These are phyloP conservation scores for Fusarium tuaranense DNA, from an alignment of 2,329 filamentous ascomycete species.

Conservation along the genomic window DNA sequence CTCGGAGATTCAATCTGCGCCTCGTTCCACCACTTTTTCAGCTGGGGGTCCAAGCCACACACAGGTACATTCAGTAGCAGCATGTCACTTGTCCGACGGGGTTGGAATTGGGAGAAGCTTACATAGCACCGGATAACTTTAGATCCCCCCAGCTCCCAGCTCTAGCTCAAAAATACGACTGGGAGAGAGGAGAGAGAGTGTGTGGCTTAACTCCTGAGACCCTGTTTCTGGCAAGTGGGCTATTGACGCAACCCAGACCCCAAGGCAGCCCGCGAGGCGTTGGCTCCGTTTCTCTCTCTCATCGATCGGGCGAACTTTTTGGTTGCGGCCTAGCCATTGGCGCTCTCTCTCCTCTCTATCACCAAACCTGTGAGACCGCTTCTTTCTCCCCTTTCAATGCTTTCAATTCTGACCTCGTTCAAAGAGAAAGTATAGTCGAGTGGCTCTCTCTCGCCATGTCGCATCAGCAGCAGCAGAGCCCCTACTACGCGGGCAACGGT, in stretches of 20 bases:
- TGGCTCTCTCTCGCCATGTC: conserved; percentile 22
- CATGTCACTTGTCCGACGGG: background rate
- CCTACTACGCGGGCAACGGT: conserved; percentile 21
- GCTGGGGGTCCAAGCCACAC: background rate
- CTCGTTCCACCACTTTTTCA: background rate
- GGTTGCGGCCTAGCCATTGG: conserved; percentile 1
- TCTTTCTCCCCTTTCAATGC: background rate
- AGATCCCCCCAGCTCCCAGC: background rate
- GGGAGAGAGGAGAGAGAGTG: background rate
- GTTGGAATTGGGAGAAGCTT: background rate
- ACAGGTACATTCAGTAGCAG: background rate
- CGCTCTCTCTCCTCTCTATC: background rate
- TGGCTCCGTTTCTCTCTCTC: conserved; percentile 12
- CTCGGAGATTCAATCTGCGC: background rate
- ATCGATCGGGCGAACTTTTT: background rate
- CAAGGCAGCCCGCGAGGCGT: conserved; percentile 34
- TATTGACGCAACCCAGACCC: background rate
- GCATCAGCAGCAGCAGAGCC: conserved; percentile 2
- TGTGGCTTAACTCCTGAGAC: conserved; percentile 5
- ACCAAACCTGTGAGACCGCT: background rate
- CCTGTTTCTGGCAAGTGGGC: conserved; percentile 29
- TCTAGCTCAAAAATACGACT: background rate
- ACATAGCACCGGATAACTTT: background rate
- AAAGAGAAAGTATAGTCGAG: background rate
- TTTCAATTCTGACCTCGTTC: background rate